These are phyloP conservation scores for Fusarium verrucosum DNA, from an alignment of 2,329 filamentous ascomycete species.

Conservation along the genomic window DNA sequence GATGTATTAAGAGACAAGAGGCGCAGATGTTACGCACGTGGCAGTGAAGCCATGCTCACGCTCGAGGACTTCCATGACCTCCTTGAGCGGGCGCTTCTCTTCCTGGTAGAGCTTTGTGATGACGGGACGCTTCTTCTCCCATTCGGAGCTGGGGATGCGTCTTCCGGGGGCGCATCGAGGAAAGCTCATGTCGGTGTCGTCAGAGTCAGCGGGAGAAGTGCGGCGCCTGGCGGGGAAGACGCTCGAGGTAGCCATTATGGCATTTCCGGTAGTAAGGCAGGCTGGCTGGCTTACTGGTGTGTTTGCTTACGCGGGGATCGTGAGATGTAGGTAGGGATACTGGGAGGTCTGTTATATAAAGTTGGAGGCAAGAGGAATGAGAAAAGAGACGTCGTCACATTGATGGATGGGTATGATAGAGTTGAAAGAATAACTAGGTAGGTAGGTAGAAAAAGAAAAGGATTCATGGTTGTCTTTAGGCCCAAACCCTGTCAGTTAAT, in stretches of 20 bases:
- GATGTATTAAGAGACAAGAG: neutral
- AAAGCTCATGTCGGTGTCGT: conserved; percentile 45
- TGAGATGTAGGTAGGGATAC: neutral
- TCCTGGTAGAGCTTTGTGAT: conserved; percentile 54
- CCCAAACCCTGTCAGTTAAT: conserved; percentile 8
- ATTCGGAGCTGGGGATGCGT: conserved; percentile 47
- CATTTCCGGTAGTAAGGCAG: conserved; percentile 6
- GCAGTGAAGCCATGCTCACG: conserved; percentile 51
- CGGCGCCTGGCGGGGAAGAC: conserved; percentile 40
- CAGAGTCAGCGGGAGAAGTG: conserved; percentile 41
- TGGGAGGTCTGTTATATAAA: neutral
- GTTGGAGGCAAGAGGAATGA: neutral
- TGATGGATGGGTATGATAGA: neutral
- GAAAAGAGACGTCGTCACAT: conserved; percentile 18
- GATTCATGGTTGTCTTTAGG: conserved; percentile 5
- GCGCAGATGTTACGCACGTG: conserved; percentile 47
- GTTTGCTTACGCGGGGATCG: conserved; percentile 5
- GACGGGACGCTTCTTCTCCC: conserved; percentile 49
- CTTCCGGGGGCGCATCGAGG: conserved; percentile 42
- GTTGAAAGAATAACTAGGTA: too few relatives aligned
- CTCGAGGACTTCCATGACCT: conserved; percentile 53
- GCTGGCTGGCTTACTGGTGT: neutral
- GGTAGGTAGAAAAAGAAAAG: too few relatives aligned
- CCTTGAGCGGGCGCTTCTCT: conserved; percentile 53
- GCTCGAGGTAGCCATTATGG: conserved; percentile 37